Base-by-base conservation (phyloP, 306 rosid species). In the Lathyrus oleraceus region DNA sequence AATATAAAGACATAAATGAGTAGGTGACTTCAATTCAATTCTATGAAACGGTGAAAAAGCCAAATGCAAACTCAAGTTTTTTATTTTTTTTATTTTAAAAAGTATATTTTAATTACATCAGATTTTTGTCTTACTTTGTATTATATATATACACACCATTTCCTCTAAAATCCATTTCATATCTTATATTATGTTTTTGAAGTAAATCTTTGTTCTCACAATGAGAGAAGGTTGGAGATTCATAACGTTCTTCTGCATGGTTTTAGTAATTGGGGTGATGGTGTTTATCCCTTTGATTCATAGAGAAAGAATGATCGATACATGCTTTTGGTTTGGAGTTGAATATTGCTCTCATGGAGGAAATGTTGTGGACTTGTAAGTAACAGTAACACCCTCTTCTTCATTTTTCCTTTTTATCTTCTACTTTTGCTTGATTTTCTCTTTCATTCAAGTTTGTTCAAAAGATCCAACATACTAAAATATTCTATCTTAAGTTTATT, bases 281-380 rank as follows among this genome's bases (percentile, higher is more conserved):
- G 10, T 82, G 54, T 27, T 73, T 53, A 59, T 75, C 25, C 65
- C 36, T 58, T 85, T 62, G 62, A 66, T 83, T 52, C 82, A 96
- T 9, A 51, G 62, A 12, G 82, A 59, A 19, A 86, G 65, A 61
- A 65, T 52, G 4, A 40, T 20, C 38, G 80, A 83, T 82, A 88
- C 74, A 0, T 90, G 95, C 57, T 85, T 87, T 0, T 86, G 96
- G 96, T 80, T 82, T 14, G 96, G 98, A 2, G 86, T 87, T 8
- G 85, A 89, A 61, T 92, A 30, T 30, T 30, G 92, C 67, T 84
- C 88, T 5, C 64, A 80, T 6, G 90, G 88, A 77, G 90, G 88
- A 77, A 81, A 83, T 65, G 88, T 87, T 13, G 76, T 85, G 35
- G 67, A 77, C 85, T 66, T 90, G 98, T 93, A 85, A 85, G 98